These are phyloP conservation scores for Kwoniella botswanensis DNA, from an alignment of 768 basidiomycete genomes.

Conservation along the genomic window DNA sequence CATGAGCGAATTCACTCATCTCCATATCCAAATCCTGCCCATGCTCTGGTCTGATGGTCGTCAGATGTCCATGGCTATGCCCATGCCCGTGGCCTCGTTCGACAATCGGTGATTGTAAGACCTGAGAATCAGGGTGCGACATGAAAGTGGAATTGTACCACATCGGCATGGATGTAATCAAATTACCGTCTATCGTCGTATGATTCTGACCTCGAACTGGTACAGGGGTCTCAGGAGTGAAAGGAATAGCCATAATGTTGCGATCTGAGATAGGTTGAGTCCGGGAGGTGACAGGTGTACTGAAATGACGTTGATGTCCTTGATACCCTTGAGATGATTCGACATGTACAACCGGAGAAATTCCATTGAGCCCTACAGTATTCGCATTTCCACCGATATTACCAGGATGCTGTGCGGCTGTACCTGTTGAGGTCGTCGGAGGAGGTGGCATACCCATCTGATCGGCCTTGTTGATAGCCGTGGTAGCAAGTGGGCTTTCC, in stretches of 20 bases:
- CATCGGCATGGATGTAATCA: constrained; percentile 7
- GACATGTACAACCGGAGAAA: neutral
- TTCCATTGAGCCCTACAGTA: neutral
- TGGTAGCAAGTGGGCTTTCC: constrained; percentile 19
- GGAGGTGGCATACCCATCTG: constrained; percentile 24
- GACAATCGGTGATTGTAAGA: constrained; percentile 2
- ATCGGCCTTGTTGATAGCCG: neutral
- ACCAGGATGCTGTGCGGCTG: no score
- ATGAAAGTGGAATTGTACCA: constrained; percentile 26
- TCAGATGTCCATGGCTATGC: neutral
- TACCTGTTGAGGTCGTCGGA: neutral
- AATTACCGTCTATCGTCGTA: neutral
- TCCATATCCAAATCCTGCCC: neutral
- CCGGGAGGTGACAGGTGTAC: constrained; percentile 8
- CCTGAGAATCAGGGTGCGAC: neutral
- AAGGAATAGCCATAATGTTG: constrained; percentile 14
- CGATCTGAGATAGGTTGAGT: constrained; percentile 1
- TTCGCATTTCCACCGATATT: neutral
- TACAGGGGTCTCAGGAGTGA: constrained; percentile 21
- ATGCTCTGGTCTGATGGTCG: neutral
- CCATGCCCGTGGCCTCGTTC: neutral
- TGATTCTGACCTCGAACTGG: constrained; percentile 28
- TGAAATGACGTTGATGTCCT: constrained; percentile 13
- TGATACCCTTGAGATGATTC: neutral
- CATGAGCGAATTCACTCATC: neutral